Evolutionary conservation across 164 flowering plant species (phyloP).

Genomic region (Platanus orientalis): DNA sequence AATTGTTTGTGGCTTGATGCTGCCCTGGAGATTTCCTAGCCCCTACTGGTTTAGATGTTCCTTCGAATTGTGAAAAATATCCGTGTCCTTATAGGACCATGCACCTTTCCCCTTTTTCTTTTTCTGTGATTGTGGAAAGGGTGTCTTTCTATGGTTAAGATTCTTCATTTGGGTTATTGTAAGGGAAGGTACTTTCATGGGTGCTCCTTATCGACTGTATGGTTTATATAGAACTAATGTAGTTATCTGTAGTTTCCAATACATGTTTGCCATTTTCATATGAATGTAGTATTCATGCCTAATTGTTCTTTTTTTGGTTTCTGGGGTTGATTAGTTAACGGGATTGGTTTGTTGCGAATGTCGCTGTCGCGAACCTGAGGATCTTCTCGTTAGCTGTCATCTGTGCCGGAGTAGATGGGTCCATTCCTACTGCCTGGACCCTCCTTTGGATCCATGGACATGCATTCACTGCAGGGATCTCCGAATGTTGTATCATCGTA

Average conservation of each 20-base stretch:
- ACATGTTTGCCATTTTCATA: not conserved
- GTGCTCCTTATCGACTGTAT: no score
- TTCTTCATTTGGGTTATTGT: no score
- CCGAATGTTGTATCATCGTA: constrained; percentile 31
- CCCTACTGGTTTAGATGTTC: no score
- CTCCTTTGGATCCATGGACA: constrained; percentile 77
- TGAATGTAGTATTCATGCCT: not conserved
- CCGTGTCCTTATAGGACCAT: no score
- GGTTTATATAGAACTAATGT: not conserved
- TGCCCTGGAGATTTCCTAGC: no score
- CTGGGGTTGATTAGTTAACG: constrained; percentile 26
- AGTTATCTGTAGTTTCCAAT: not conserved
- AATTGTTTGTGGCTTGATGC: no score
- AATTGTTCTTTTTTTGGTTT: not conserved
- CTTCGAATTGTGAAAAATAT: no score
- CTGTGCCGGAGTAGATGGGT: constrained; percentile 51
- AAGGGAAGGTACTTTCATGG: no score
- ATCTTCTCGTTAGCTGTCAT: constrained; percentile 59
- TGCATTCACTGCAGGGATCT: constrained; percentile 69
- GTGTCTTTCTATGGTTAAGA: no score
- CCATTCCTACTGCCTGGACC: constrained; percentile 84
- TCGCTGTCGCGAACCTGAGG: constrained; percentile 61
- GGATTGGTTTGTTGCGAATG: constrained; percentile 50
- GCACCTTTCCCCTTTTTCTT: no score
- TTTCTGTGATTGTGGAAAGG: no score